Base-by-base conservation (phyloP, 2,329 filamentous ascomycete species). In the Fusarium burgessii region DNA sequence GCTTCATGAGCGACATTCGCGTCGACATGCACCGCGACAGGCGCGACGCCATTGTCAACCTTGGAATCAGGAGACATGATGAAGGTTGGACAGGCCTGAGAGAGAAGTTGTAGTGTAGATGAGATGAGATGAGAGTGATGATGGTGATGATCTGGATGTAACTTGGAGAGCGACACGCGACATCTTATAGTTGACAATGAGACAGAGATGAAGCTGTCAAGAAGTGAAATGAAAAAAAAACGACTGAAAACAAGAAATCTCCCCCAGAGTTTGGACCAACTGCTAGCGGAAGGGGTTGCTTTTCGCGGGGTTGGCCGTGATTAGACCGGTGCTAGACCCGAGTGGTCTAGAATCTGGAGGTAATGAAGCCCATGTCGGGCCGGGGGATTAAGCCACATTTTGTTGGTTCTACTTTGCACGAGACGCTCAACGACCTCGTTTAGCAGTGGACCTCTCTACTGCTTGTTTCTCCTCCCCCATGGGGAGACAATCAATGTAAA, bases 1-100 rank as follows among this genome's bases (percentile, higher is more conserved):
- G 74, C 74, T 62, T 76, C 74, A 32, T 71, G 73, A 17, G 62
- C 70, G 18, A 73, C 54, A 14, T 65, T 70, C 6, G 43, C 54
- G 29, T 73, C 70, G 2, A 76, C 38, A 5, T 58, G 60, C 29
- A 52, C 67, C 32, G 69, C 41, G 15, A 50, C 38, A 2, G 56
- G 60, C 51, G 64, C 55, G 15, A 70, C 51, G 46, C 66, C 70
- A 45, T 45, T 38, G 46, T 54, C 66, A 50, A 59, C 61, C 42
- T 70, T 56, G 12, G 27, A 58, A 35, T 65, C 36, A 11, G 54
- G 25, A 58, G 67, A 49, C 74, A 76, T 76, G 47, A 36, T 68
- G 38, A 38, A 25, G 41, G 5, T 6, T 15, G 49, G 11, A 33
- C 10, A 29, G 8, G 40, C 7, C n/a, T 23, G 20, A 13, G 18